Base-by-base conservation (phyloP, 2,329 filamentous ascomycete species). In the Neopestalotiopsis rosae region DNA sequence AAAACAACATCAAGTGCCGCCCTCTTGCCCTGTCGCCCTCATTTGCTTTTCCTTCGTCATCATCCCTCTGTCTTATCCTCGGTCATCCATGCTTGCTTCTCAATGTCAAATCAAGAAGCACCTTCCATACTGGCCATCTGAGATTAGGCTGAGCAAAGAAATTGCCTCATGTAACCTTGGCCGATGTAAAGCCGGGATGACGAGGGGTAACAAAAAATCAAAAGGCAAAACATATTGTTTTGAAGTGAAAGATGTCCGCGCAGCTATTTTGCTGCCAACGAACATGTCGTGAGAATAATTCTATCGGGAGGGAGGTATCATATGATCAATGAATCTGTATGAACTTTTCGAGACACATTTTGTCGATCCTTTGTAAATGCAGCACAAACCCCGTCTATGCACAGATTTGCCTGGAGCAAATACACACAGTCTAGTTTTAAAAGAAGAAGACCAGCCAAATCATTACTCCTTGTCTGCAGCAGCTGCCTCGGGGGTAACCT, bases 401-500 rank as follows among this genome's bases (percentile, higher is more conserved):
- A 80, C 79, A 78, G 77, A 74, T 69, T 77, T 76, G 76, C 74
- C 70, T 70, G 52, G 73, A 73, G 75, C 72, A 81, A 77, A 83
- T 82, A 79, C 80, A 77, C 74, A 70, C 65, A 67, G 68, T 77
- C 73, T 75, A 79, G 79, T 76, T 76, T 77, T 38, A 38, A 67
- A 68, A 77, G 79, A 79, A 74, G 71, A 71, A 72, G 71, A 72
- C 71, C 69, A 70, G 74, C 78, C 80, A 84, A 81, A 28, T 28
- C 24, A 28, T 76, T 83, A 84, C 81, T 86, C 86, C 78, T 89
- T 89, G 75, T 83, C 86, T 67, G 76, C 75, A 63, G 79, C 74
- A 63, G 79, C 79, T 66, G 81, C 83, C 77, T 88, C 88, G 71
- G 88, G 86, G 71, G 85, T 86, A 71, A 85, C 87, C 83, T 92